phyloP scores from a whole-genome alignment of 495 filamentous ascomycete genomes.

The Penicillium verhagenii region DNA sequence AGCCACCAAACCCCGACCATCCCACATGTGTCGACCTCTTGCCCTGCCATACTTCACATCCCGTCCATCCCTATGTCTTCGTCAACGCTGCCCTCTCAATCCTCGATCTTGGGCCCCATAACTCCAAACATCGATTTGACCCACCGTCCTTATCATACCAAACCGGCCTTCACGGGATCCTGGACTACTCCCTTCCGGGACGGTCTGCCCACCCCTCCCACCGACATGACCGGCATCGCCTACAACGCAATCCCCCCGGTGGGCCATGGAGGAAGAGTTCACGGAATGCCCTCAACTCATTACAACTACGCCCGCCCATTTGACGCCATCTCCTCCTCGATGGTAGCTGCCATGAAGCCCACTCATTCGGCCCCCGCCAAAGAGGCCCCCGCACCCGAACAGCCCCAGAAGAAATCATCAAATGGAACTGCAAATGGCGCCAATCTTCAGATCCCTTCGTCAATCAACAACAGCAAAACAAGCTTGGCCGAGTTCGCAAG shows the following conservation, averaged over 20 bases:
- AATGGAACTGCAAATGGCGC: slow-evolving; percentile 50
- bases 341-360: slow-evolving; percentile 26
- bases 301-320: slow-evolving; percentile 29
- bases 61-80: slow-evolving; percentile 37
- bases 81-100: slow-evolving; percentile 28
- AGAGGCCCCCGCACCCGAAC: slow-evolving; percentile 22
- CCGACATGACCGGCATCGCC: slow-evolving; percentile 49
- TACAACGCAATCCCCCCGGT: slow-evolving; percentile 39
- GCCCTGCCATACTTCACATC: slow-evolving; percentile 3
- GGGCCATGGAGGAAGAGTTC: slow-evolving; percentile 34
- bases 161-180: slow-evolving; percentile 19
- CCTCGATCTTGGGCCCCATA: slow-evolving; percentile 28
- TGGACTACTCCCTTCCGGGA: slow-evolving; percentile 44
- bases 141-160: slow-evolving; percentile 14
- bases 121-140: slow-evolving; percentile 29
- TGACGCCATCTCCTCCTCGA: slow-evolving; percentile 24
- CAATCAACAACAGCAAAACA: slow-evolving; percentile 71
- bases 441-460: slow-evolving; percentile 66
- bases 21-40: slow-evolving; percentile 24
- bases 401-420: slow-evolving; percentile 31
- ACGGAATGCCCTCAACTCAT: slow-evolving; percentile 29
- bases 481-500: slow-evolving; percentile 80
- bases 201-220: slow-evolving; percentile 51
- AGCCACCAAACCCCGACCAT: not conserved
- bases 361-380: slow-evolving; percentile 26